Evolutionary conservation across 192 early-diverging fungal genomes (phyloP), one percentile per base, ranked within the genome.

Genomic region (Dispira parvispora): DNA sequence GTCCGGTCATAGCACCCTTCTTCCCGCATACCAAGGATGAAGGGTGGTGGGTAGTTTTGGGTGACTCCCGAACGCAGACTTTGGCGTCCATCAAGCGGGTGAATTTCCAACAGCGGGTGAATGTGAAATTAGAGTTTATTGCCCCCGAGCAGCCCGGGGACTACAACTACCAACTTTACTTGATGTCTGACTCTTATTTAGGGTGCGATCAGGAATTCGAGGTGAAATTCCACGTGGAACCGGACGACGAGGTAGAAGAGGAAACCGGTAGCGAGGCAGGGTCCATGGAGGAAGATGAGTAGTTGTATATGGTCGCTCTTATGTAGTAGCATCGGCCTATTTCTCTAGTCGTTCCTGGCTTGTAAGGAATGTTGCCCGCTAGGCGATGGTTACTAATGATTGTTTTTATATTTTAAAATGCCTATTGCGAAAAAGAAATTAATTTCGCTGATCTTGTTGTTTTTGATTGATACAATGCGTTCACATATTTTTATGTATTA

Each of bases 1-100:
- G 90, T 0, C 85, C 84, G 8, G 95, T 94, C 6, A 77, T 89
- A 56, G 93, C 96, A 42, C 94, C 94, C 8, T 94, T 83, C 77
- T 99, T 88, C 80, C 94, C 96, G 10, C 71, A 73, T 20, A 72
- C 81, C 71, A 90, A 93, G 72, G 83, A 88, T 53, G 96, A 99
- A 72, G 85, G 85, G 14, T 99, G 96, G 96, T 99, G 96, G 96
- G 71, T 96, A 62, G 89, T 99, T 9, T 66, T 99, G 45, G 94
- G 88, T 21, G 90, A 96, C 32, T 71, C 84, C 12, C 65, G 76
- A 16, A 73, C 75, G 5, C 92, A 94, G 67, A 70, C 87, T 10
- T 71, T 99, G 50, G 62, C 92, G 57, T 87, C 88, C 1, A 90
- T 99, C 67, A 96, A 96, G 77, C 74, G 94, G n/a, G 73, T 87